phyloP scores from a whole-genome alignment of 2,329 filamentous ascomycete genomes.

The Colletotrichum horii region DNA sequence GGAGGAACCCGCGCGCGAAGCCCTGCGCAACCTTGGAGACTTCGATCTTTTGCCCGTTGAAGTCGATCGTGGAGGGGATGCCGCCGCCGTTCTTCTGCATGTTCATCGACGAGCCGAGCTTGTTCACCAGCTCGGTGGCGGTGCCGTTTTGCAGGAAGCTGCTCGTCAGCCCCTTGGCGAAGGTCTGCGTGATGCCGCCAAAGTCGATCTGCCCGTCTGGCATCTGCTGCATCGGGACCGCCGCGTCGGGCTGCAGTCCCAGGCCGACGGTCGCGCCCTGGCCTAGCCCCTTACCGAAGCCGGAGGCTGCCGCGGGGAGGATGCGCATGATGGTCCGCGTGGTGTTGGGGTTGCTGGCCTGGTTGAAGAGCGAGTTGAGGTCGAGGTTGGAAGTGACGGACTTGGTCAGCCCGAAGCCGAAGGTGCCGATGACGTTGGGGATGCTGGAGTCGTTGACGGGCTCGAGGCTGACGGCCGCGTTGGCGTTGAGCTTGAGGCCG shows the following conservation, averaged over 20 bases:
- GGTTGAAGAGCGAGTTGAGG: constrained; percentile 19
- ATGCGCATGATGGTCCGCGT: constrained; percentile 21
- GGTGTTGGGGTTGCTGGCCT: constrained; percentile 15
- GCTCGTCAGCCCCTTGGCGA: constrained; percentile 32
- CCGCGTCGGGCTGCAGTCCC: constrained; percentile 30
- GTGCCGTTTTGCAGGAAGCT: constrained; percentile 37
- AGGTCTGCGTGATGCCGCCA: constrained; percentile 27
- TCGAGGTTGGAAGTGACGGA: constrained; percentile 30
- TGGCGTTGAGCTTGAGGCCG: constrained; percentile 25
- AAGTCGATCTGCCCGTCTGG: constrained; percentile 24
- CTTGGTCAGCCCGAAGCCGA: constrained; percentile 32
- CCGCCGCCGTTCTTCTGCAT: background rate
- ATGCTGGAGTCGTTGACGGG: constrained; percentile 24
- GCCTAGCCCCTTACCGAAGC: constrained; percentile 32
- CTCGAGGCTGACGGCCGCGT: constrained; percentile 11
- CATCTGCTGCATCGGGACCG: constrained; percentile 22
- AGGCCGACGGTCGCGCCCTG: constrained; percentile 30
- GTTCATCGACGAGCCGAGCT: background rate
- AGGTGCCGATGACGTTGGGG: constrained; percentile 26
- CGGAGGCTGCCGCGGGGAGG: constrained; percentile 28
- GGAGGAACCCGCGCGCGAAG: constrained; percentile 37
- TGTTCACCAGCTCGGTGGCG: constrained; percentile 25
- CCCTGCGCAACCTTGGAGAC: constrained; percentile 36
- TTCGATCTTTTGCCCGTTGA: constrained; percentile 22
- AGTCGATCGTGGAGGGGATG: constrained; percentile 22